A percentile compares a stretch with the other conserved stretches of the same genome.
These are phyloP conservation scores for Sclerotinia spermophila DNA, from an alignment of 2,329 filamentous ascomycete genomes.

Conservation along the genomic window DNA sequence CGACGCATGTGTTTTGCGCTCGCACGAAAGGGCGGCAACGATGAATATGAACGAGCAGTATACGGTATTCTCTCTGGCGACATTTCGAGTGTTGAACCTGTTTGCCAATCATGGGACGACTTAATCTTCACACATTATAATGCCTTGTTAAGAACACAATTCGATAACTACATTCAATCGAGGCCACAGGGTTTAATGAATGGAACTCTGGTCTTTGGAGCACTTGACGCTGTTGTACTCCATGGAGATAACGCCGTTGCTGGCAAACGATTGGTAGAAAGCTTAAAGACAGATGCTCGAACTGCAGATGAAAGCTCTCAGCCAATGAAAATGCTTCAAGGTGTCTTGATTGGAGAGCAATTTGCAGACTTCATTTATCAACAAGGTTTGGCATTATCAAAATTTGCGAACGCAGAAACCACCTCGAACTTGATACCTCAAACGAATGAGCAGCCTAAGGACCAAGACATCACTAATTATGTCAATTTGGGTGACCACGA, in stretches of 20 bases:
- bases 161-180: constrained; percentile 65
- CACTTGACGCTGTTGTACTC: constrained; percentile 62
- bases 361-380: constrained; percentile 55
- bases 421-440: constrained; percentile 45
- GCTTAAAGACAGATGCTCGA: constrained; percentile 53
- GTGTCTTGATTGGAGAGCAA: constrained; percentile 65
- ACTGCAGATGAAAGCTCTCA: constrained; percentile 57
- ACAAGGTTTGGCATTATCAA: constrained; percentile 52
- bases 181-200: constrained; percentile 52
- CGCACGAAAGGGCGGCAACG: constrained; percentile 64
- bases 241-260: constrained; percentile 53
- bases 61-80: constrained; percentile 90
- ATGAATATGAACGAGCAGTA: constrained; percentile 81
- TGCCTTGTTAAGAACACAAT: constrained; percentile 73
- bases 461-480: constrained; percentile 45
- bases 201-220: constrained; percentile 54
- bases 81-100: constrained; percentile 68
- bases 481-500: constrained; percentile 57
- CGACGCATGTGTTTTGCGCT: constrained; percentile 71
- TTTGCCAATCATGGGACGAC: constrained; percentile 81
- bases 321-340: constrained; percentile 73
- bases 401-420: constrained; percentile 44
- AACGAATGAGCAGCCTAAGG: constrained; percentile 38
- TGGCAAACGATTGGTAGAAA: constrained; percentile 56
- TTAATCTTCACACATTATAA: constrained; percentile 85